Conservation (phyloP, 2,329 filamentous ascomycete genomes). For the Fusarium compactum region DNA sequence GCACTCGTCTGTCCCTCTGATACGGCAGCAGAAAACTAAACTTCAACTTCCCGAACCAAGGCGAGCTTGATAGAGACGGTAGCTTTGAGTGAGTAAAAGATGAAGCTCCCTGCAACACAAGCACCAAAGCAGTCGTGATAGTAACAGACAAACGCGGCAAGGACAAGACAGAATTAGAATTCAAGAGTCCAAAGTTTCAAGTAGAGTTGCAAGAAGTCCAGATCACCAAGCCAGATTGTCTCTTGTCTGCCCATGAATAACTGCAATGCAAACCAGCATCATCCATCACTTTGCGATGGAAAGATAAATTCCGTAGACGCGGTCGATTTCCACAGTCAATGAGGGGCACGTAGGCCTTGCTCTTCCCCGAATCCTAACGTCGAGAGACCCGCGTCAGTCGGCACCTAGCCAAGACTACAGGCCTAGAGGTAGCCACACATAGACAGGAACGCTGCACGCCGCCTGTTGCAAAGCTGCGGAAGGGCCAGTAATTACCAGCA, state of each 20-base stretch:
- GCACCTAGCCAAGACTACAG: constrained; percentile 23
- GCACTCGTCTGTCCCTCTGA: constrained; percentile 28
- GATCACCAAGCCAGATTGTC: constrained; percentile 25
- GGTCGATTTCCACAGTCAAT: constrained; percentile 30
- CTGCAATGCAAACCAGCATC: constrained; percentile 38
- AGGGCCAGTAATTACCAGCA: constrained; percentile 22
- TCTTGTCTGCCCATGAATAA: constrained; percentile 24
- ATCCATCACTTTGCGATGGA: constrained; percentile 27
- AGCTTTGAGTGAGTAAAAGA: constrained; percentile 22
- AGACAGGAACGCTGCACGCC: constrained; percentile 37
- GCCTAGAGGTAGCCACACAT: constrained; percentile 29
- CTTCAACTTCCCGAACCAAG: constrained; percentile 23
- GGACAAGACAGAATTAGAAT: constrained; percentile 13
- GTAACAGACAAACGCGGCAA: constrained; percentile 11
- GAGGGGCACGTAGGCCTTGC: constrained; percentile 30
- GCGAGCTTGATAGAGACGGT: not conserved
- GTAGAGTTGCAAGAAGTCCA: constrained; percentile 12
- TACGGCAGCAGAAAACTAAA: constrained; percentile 23
- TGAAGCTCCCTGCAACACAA: constrained; percentile 19
- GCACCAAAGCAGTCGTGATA: constrained; percentile 17
- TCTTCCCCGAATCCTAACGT: constrained; percentile 11
- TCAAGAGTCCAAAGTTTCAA: constrained; percentile 14
- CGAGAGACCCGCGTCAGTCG: constrained; percentile 16
- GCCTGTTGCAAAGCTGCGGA: constrained; percentile 26
- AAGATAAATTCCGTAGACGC: constrained; percentile 18